Conservation (phyloP, 2,329 filamentous ascomycete genomes). For the Colletotrichum incanum region DNA sequence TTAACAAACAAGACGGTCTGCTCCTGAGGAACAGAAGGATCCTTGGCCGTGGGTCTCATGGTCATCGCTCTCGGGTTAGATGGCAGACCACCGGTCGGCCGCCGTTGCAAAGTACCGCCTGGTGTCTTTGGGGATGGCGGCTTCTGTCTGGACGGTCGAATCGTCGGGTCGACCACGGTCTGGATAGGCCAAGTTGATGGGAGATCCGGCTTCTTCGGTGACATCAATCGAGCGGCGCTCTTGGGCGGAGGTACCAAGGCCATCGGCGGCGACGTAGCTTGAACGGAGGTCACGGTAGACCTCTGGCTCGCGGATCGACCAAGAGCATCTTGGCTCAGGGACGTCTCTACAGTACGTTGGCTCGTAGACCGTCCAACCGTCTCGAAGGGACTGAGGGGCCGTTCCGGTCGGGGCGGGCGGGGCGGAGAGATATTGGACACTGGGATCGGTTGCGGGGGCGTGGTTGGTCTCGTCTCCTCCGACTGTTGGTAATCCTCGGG, state of each 20-base stretch:
- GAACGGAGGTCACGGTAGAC: slow-evolving; percentile 3
- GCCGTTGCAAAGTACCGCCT: slow-evolving; percentile 54
- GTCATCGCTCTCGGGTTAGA: slow-evolving; percentile 62
- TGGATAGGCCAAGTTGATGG: slow-evolving; percentile 48
- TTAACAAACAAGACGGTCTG: slow-evolving; percentile 72
- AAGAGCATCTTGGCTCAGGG: slow-evolving; percentile 15
- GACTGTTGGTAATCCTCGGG: slow-evolving; percentile 39
- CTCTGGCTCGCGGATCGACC: slow-evolving; percentile 30
- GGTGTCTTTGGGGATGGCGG: slow-evolving; percentile 51
- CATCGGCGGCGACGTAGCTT: neutral
- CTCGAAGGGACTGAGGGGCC: slow-evolving; percentile 26
- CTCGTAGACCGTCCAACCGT: slow-evolving; percentile 26
- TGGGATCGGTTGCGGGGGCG: slow-evolving; percentile 21
- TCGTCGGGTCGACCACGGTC: slow-evolving; percentile 50
- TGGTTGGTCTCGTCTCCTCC: slow-evolving; percentile 7
- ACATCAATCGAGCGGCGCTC: slow-evolving; percentile 25
- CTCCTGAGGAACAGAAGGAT: slow-evolving; percentile 50
- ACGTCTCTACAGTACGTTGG: slow-evolving; percentile 11
- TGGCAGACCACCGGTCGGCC: slow-evolving; percentile 62
- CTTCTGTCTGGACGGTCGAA: slow-evolving; percentile 52
- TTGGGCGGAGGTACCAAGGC: slow-evolving; percentile 25
- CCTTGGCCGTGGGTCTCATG: slow-evolving; percentile 50
- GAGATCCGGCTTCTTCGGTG: slow-evolving; percentile 31
- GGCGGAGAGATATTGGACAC: slow-evolving; percentile 22
- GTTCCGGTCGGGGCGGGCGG: slow-evolving; percentile 25